Conservation (phyloP, 2,329 filamentous ascomycete genomes). For the Cadophora luteo-olivacea region DNA sequence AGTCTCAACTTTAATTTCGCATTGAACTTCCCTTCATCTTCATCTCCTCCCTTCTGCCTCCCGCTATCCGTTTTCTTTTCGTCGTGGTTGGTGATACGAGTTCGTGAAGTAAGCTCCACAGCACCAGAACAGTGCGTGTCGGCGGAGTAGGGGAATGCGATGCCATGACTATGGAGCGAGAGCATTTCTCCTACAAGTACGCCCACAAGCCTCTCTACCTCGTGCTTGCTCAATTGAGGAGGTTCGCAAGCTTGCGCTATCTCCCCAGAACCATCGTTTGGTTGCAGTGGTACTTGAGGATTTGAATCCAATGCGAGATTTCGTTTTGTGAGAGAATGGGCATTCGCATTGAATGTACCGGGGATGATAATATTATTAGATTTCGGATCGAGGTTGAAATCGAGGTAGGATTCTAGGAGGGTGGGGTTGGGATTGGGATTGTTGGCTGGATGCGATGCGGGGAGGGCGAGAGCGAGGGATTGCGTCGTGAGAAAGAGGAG, state of each 20-base stretch:
- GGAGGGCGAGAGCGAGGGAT: not conserved
- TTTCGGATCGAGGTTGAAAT: not conserved
- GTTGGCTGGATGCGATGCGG: not conserved
- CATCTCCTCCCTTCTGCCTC: too few relatives aligned
- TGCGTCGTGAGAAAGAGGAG: not conserved
- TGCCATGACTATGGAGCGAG: not conserved
- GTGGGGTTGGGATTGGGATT: too few relatives aligned
- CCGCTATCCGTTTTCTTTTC: too few relatives aligned
- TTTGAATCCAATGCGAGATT: not conserved
- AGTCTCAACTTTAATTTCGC: not conserved
- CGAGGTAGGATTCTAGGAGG: slow-evolving; percentile 8
- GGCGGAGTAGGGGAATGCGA: not conserved
- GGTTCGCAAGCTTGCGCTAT: not conserved
- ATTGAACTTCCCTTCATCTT: not conserved
- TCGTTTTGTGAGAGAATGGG: not conserved
- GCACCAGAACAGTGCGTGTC: not conserved
- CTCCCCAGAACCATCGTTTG: too few relatives aligned
- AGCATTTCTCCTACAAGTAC: not conserved
- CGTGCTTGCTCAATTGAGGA: not conserved
- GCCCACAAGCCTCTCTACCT: not conserved
- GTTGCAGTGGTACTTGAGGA: not conserved
- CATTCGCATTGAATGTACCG: not conserved
- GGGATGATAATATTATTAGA: not conserved
- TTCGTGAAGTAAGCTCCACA: not conserved
- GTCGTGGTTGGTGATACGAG: not conserved